A percentile compares a stretch with the other conserved stretches of the same genome.
Conservation (phyloP, 2,329 filamentous ascomycete genomes). For the Cercospora zeina region DNA sequence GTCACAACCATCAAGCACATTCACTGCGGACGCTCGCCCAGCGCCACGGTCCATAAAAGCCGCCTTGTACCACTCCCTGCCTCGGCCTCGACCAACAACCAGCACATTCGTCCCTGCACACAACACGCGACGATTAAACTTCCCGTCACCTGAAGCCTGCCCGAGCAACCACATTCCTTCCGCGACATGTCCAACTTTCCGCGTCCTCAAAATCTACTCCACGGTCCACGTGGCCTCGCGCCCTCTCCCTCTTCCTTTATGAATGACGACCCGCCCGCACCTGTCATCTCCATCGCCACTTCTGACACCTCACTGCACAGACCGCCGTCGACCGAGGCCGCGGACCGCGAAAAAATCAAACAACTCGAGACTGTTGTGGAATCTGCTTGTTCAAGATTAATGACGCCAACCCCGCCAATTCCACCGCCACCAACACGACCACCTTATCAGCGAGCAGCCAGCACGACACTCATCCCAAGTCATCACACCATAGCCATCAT, state of each 20-base stretch:
- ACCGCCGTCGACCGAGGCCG: slow-evolving; percentile 26
- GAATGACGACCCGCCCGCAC: neutral
- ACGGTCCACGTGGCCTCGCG: neutral
- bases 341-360: slow-evolving; percentile 10
- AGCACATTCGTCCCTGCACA: neutral
- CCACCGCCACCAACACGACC: slow-evolving; percentile 13
- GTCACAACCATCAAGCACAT: neutral
- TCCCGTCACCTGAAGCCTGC: slow-evolving; percentile 6
- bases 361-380: neutral
- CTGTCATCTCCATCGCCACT: neutral
- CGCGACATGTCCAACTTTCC: neutral
- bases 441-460: slow-evolving; percentile 1
- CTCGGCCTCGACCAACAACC: neutral
- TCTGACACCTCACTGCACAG: slow-evolving; percentile 24
- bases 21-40: neutral
- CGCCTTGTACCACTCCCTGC: neutral
- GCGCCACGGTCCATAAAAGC: neutral
- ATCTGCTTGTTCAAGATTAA: neutral
- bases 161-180: neutral
- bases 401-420: slow-evolving; percentile 7
- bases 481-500: slow-evolving; percentile 9
- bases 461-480: slow-evolving; percentile 2
- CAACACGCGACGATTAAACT: slow-evolving; percentile 1
- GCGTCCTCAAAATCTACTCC: neutral
- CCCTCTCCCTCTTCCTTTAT: too few species aligned